Evolutionary conservation across 441 rosid species (phyloP).

Genomic region (Macaranga tanarius): DNA sequence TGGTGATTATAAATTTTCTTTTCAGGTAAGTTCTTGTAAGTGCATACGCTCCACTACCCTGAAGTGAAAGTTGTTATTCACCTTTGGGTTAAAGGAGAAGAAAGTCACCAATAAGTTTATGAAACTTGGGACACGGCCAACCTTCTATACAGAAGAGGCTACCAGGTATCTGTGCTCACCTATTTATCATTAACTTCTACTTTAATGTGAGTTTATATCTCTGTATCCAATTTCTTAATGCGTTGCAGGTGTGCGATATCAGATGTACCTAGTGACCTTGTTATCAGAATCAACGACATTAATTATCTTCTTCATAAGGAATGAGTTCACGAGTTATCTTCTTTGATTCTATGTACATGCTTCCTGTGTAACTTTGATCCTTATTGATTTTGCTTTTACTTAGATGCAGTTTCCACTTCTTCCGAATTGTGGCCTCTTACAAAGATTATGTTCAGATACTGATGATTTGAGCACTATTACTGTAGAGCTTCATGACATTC

Average conservation of each 20-base stretch:
- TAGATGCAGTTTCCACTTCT: slow-evolving; percentile 81
- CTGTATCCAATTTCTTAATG: neutral
- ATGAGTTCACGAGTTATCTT: slow-evolving; percentile 17
- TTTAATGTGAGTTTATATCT: neutral
- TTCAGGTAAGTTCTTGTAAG: slow-evolving; percentile 15
- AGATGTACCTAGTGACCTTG: slow-evolving; percentile 65
- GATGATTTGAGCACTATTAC: slow-evolving; percentile 50
- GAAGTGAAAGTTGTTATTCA: slow-evolving; percentile 17
- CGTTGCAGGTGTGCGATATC: slow-evolving; percentile 70
- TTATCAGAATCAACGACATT: slow-evolving; percentile 57
- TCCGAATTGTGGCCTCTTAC: slow-evolving; percentile 84
- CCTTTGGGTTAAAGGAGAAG: slow-evolving; percentile 21
- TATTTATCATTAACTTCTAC: neutral
- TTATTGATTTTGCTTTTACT: slow-evolving; percentile 33
- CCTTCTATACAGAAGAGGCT: slow-evolving; percentile 84
- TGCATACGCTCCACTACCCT: slow-evolving; percentile 17
- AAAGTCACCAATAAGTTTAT: slow-evolving; percentile 59
- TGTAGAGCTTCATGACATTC: slow-evolving; percentile 80
- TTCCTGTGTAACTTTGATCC: slow-evolving; percentile 8
- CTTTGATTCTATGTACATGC: neutral
- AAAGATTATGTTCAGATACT: slow-evolving; percentile 49
- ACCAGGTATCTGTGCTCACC: slow-evolving; percentile 39
- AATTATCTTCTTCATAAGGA: slow-evolving; percentile 84
- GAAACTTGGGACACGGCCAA: slow-evolving; percentile 88
- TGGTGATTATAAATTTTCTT: neutral